phyloP scores from a whole-genome alignment of 202 grass and related monocot genomes.

The Panicum virgatum region DNA sequence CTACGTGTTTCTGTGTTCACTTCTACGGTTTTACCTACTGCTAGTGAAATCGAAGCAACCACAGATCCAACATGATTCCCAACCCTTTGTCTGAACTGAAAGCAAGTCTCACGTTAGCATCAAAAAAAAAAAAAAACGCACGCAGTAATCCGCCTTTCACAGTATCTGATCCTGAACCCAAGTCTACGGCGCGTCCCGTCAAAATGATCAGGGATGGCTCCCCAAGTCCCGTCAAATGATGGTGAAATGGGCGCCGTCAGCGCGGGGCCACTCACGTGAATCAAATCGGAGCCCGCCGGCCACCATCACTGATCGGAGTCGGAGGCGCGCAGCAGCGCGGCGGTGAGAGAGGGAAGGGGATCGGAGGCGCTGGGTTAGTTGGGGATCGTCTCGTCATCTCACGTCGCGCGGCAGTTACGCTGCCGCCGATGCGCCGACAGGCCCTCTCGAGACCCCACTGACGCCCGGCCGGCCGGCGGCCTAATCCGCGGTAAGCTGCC shows the following conservation, averaged over 20 bases:
- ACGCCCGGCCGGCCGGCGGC: no score
- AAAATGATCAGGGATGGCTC: slow-evolving; percentile 16
- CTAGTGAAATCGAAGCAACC: not conserved
- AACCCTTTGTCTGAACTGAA: not conserved
- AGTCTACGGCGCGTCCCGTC: slow-evolving; percentile 18
- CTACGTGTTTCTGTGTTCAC: no score
- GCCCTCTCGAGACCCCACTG: not conserved
- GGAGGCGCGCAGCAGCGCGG: not conserved
- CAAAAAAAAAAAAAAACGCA: no score
- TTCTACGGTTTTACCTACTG: not conserved
- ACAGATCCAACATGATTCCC: not conserved
- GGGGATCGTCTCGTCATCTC: slow-evolving; percentile 5
- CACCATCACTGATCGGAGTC: not conserved
- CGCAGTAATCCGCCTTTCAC: not conserved
- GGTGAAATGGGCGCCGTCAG: not conserved
- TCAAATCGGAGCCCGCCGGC: not conserved
- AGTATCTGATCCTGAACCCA: not conserved
- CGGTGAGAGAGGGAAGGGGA: not conserved
- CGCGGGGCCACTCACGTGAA: slow-evolving; percentile 39
- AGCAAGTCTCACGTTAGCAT: not conserved
- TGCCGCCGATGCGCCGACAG: slow-evolving; percentile 65
- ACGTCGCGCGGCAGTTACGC: not conserved
- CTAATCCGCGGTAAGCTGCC: no score
- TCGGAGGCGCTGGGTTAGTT: not conserved
- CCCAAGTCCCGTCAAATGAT: not conserved